Conservation (phyloP, 2,329 filamentous ascomycete genomes). For the Metarhizium brunneum region DNA sequence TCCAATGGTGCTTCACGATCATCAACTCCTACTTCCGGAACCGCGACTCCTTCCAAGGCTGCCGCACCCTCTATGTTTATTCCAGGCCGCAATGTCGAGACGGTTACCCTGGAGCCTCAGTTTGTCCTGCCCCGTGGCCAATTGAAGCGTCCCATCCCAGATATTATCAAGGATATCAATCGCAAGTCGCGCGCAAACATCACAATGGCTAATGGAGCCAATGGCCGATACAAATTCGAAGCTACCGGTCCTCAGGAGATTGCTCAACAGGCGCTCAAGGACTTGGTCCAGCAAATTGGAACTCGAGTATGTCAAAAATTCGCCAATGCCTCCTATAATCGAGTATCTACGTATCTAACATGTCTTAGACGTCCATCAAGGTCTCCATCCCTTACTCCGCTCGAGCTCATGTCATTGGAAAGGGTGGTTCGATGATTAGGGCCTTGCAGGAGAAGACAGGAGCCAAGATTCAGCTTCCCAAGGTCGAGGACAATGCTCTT, state of each 20-base stretch:
- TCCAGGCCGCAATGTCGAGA: slow-evolving; percentile 74
- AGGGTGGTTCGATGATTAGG: slow-evolving; percentile 82
- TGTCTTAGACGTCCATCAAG: slow-evolving; percentile 44
- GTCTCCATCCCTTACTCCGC: slow-evolving; percentile 77
- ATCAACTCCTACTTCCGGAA: slow-evolving; percentile 54
- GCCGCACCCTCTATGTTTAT: slow-evolving; percentile 51
- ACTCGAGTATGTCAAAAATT: slow-evolving; percentile 52
- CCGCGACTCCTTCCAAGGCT: slow-evolving; percentile 30
- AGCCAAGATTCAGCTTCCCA: slow-evolving; percentile 83
- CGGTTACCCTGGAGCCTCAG: slow-evolving; percentile 61
- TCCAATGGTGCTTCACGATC: slow-evolving; percentile 49
- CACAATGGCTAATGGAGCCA: slow-evolving; percentile 63
- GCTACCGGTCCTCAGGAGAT: slow-evolving; percentile 75
- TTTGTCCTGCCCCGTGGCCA: slow-evolving; percentile 69
- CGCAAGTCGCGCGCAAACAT: slow-evolving; percentile 82
- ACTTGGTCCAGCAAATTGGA: slow-evolving; percentile 81
- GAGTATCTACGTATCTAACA: slow-evolving; percentile 1
- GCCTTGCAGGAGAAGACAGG: slow-evolving; percentile 82
- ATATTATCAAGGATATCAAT: slow-evolving; percentile 87
- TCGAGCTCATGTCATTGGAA: slow-evolving; percentile 86
- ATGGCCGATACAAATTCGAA: slow-evolving; percentile 70
- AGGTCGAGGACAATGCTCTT: slow-evolving; percentile 53
- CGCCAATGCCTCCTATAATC: neutral
- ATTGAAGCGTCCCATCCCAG: slow-evolving; percentile 74
- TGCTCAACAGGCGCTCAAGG: slow-evolving; percentile 80